phyloP scores from a whole-genome alignment of 2,329 filamentous ascomycete genomes.

The Setomelanomma holmii region DNA sequence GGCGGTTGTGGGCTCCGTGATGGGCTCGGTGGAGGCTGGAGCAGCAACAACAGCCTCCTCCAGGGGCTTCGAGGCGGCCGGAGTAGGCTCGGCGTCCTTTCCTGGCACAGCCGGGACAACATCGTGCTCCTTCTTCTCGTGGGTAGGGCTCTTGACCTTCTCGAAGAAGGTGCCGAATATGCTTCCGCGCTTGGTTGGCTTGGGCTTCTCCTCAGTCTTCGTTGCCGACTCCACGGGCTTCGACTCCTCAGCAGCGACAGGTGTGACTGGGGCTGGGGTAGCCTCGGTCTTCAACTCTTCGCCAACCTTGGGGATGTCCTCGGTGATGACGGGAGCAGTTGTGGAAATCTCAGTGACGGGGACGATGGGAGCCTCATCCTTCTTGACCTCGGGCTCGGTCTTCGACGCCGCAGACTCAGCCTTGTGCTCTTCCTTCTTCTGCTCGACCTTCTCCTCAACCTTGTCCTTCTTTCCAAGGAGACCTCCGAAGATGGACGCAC shows the following conservation, averaged over 20 bases:
- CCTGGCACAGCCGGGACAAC: constrained; percentile 57
- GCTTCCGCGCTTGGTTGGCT: constrained; percentile 82
- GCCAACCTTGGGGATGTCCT: constrained; percentile 32
- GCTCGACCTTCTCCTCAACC: constrained; percentile 53
- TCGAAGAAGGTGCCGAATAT: constrained; percentile 80
- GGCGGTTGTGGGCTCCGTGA: constrained; percentile 34
- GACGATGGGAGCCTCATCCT: constrained; percentile 37
- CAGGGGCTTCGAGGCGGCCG: constrained; percentile 43
- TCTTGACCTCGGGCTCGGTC: constrained; percentile 43
- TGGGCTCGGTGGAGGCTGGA: constrained; percentile 38
- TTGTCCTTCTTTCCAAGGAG: constrained; percentile 68
- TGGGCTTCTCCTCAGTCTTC: constrained; percentile 55
- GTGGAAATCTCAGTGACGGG: constrained; percentile 41
- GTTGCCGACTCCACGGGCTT: constrained; percentile 55
- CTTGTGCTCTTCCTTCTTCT: constrained; percentile 45
- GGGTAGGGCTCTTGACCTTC: constrained; percentile 57
- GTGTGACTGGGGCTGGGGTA: constrained; percentile 18
- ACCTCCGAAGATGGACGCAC: constrained; percentile 64
- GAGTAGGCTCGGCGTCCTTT: constrained; percentile 55
- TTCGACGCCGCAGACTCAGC: constrained; percentile 36
- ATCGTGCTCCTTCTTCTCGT: constrained; percentile 75
- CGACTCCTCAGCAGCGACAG: constrained; percentile 36
- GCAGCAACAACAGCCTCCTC: constrained; percentile 48
- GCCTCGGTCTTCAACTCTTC: constrained; percentile 57
- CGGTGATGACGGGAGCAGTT: constrained; percentile 46